phyloP scores from a whole-genome alignment of 1,284 basidiomycete genomes.

The Moesziomyces sp. region DNA sequence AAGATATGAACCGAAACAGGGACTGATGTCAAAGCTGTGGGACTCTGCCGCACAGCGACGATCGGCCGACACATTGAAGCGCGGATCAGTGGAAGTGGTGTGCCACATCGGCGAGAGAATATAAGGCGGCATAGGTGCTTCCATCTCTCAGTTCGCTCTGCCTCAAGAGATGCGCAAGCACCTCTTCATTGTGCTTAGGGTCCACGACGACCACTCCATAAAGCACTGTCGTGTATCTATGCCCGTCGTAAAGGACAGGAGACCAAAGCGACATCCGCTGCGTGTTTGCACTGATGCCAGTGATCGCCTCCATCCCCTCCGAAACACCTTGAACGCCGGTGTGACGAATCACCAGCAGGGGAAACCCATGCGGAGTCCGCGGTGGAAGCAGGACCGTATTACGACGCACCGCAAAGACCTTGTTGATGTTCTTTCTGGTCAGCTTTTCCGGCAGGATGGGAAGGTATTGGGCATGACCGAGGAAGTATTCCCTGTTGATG shows the following conservation, averaged over 20 bases:
- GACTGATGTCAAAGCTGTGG: too few relatives aligned
- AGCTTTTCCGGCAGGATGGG: not conserved
- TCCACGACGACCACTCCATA: not conserved
- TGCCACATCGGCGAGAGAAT: too few relatives aligned
- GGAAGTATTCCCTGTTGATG: not conserved
- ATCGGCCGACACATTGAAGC: too few relatives aligned
- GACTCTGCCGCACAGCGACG: not conserved
- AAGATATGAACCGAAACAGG: too few relatives aligned
- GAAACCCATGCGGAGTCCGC: not conserved
- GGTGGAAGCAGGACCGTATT: not conserved
- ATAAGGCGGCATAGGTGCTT: too few relatives aligned
- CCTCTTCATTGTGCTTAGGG: not conserved
- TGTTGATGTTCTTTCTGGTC: not conserved
- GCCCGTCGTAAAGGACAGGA: slow-evolving; percentile 1
- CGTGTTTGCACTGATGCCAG: not conserved
- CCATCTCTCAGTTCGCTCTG: too few relatives aligned
- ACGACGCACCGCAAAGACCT: too few relatives aligned
- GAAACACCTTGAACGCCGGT: not conserved
- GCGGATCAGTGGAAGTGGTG: too few relatives aligned
- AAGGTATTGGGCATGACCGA: not conserved
- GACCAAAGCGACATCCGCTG: slow-evolving; percentile 6
- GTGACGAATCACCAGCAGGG: slow-evolving; percentile 3
- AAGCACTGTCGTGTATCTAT: slow-evolving; percentile 1
- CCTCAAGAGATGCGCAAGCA: not conserved
- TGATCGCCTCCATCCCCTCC: not conserved